Percentiles rank a stretch among this genome's conserved stretches.
These are phyloP conservation scores for Phaeosphaeriaceae sp. DNA, from an alignment of 2,329 filamentous ascomycete genomes.

Conservation along the genomic window DNA sequence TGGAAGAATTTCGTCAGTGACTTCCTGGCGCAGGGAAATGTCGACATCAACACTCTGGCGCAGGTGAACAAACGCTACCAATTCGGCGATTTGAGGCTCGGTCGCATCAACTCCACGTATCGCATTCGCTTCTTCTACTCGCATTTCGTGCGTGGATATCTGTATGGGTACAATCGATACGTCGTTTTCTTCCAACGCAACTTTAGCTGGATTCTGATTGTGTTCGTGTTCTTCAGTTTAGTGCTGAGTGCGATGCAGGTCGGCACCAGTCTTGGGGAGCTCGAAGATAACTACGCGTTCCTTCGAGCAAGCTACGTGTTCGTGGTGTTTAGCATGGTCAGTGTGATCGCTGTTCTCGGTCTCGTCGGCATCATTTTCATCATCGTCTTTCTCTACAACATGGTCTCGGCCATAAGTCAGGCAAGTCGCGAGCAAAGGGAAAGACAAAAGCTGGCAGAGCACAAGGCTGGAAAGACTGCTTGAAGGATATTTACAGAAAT, in stretches of 20 bases:
- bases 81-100: constrained; percentile 45
- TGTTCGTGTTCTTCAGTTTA: constrained; percentile 48
- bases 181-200: constrained; percentile 49
- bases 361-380: constrained; percentile 38
- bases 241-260: constrained; percentile 50
- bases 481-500: neutral
- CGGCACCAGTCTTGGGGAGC: constrained; percentile 34
- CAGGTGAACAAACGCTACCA: constrained; percentile 47
- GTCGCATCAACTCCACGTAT: constrained; percentile 47
- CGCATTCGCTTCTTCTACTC: constrained; percentile 38
- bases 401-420: constrained; percentile 44
- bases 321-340: constrained; percentile 45
- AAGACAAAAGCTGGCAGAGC: constrained; percentile 17
- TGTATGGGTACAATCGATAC: constrained; percentile 50
- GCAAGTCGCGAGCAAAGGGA: constrained; percentile 45
- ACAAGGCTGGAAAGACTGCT: constrained; percentile 11
- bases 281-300: constrained; percentile 32
- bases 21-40: constrained; percentile 19
- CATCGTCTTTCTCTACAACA: constrained; percentile 45
- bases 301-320: constrained; percentile 39
- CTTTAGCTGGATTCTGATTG: constrained; percentile 45
- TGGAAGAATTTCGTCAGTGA: constrained; percentile 43
- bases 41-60: constrained; percentile 42
- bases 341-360: constrained; percentile 36
- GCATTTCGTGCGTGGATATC: constrained; percentile 48